phyloP scores from a whole-genome alignment of 2,329 filamentous ascomycete species.

The Alternaria triticina region DNA sequence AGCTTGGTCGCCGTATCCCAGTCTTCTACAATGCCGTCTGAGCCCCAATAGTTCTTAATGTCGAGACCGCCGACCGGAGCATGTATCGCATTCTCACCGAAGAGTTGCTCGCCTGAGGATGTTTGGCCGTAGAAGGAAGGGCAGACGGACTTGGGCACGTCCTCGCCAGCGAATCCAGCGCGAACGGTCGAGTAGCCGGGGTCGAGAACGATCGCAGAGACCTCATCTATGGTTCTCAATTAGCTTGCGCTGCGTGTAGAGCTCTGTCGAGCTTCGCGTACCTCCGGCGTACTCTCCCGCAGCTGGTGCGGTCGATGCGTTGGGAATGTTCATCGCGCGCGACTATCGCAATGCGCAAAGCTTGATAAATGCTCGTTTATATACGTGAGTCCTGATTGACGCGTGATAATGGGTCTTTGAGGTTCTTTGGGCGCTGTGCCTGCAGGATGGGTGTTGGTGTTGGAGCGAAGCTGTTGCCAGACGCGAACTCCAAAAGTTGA shows the following conservation, averaged over 20 bases:
- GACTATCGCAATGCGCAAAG: constrained; percentile 15
- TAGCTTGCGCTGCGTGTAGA: constrained; percentile 10
- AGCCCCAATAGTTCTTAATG: constrained; percentile 89
- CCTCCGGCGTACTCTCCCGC: constrained; percentile 56
- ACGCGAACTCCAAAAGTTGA: constrained; percentile 36
- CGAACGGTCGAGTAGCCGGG: constrained; percentile 90
- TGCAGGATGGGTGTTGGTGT: constrained; percentile 33
- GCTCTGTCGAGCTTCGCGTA: constrained; percentile 24
- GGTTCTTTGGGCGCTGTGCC: constrained; percentile 10
- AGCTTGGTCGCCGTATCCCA: constrained; percentile 90
- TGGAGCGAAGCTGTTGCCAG: constrained; percentile 34
- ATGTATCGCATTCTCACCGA: constrained; percentile 89
- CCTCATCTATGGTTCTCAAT: constrained; percentile 73
- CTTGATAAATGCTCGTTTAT: not conserved
- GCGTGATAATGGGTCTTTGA: constrained; percentile 24
- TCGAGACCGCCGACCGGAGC: constrained; percentile 78
- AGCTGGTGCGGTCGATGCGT: constrained; percentile 47
- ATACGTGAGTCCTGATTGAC: constrained; percentile 24
- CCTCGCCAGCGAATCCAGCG: constrained; percentile 96
- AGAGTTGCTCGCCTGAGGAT: constrained; percentile 65
- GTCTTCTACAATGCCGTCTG: constrained; percentile 90
- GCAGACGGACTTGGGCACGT: constrained; percentile 91
- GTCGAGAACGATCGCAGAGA: constrained; percentile 95
- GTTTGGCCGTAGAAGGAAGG: constrained; percentile 83
- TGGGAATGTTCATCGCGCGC: constrained; percentile 46